Evolutionary conservation across 805 yeast genomes (phyloP), one percentile per base, ranked within the genome.

Genomic region (Tanozyma kutaoensis): DNA sequence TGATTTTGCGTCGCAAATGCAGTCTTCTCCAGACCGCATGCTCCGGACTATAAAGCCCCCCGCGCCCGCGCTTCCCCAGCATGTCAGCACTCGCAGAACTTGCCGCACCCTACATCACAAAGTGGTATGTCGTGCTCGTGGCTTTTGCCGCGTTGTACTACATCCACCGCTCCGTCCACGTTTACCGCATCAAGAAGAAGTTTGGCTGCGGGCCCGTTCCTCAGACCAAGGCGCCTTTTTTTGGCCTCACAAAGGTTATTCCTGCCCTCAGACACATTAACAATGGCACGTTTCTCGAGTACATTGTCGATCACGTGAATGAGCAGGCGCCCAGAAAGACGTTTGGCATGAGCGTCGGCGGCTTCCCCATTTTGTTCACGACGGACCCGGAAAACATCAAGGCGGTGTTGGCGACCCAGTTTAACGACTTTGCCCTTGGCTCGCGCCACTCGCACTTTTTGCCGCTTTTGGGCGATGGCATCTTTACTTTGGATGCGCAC

Each of bases 391-490:
- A 58, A 28, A 58, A 56, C 34, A 42, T 57, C 26, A 58, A 58
- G 34, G 62, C 64, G 5, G 29, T 58, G 4, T 52, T 58, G 39
- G 60, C 61, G 22, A 56, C 62, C 14, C 63, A 56, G 28, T 58
- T 57, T 31, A 50, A 46, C 30, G 64, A 58, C 27, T 58, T 55
- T 30, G 48, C 48, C 23, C 45, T 58, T 28, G 65, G 63, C 3
- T 34, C 40, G 15, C 51, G 65, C 43, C 57, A 57, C 33, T 37
- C 43, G 4, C 57, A 52, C 23, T 55, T 58, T 33, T 28, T 31
- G 26, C 60, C 62, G 3, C 40, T 58, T 22, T 43, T 58, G 20
- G 64, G 64, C 5, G 62, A 58, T 32, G 65, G 65, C 14, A 56
- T 58, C 23, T 58, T 58, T 38, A 58, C 65, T 6, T 43, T 57